Percentiles rank a stretch among this genome's conserved stretches.
phyloP scores from a whole-genome alignment of 148 eudicot species.

The Chenopodium berlandieri region DNA sequence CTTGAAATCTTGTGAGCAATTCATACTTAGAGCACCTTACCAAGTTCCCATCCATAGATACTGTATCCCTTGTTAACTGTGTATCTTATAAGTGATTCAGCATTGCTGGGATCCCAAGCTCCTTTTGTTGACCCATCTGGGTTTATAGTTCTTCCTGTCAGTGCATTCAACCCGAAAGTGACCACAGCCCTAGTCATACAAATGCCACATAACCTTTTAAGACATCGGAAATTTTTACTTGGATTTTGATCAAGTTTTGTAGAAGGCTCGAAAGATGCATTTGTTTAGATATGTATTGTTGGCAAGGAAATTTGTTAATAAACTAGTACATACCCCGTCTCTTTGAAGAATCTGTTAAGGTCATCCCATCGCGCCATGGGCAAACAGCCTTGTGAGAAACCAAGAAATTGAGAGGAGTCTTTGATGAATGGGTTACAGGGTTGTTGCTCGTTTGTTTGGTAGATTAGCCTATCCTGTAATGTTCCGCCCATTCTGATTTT shows the following conservation, averaged over 20 bases:
- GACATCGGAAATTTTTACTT: neutral
- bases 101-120: slow-evolving; percentile 74
- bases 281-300: neutral
- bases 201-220: neutral
- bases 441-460: slow-evolving; percentile 39
- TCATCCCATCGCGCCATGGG: slow-evolving; percentile 65
- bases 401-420: slow-evolving; percentile 34
- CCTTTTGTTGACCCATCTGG: slow-evolving; percentile 41
- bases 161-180: slow-evolving; percentile 73
- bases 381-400: slow-evolving; percentile 63
- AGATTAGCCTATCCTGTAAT: slow-evolving; percentile 55
- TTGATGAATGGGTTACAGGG: slow-evolving; percentile 42
- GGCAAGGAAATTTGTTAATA: neutral
- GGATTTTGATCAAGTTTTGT: neutral
- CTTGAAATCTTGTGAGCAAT: neutral
- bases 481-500: slow-evolving; percentile 83
- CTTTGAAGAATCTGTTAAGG: slow-evolving; percentile 54
- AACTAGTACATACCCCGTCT: slow-evolving; percentile 43
- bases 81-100: slow-evolving; percentile 56
- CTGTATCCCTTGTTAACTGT: slow-evolving; percentile 50
- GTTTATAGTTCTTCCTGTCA: slow-evolving; percentile 47
- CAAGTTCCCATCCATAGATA: slow-evolving; percentile 81
- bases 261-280: neutral
- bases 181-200: slow-evolving; percentile 49
- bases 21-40: slow-evolving; percentile 28